Evolutionary conservation across 345 rosid genomes (phyloP), one percentile per base, ranked within the genome.

Genomic region (Excoecaria cochinchinensis): DNA sequence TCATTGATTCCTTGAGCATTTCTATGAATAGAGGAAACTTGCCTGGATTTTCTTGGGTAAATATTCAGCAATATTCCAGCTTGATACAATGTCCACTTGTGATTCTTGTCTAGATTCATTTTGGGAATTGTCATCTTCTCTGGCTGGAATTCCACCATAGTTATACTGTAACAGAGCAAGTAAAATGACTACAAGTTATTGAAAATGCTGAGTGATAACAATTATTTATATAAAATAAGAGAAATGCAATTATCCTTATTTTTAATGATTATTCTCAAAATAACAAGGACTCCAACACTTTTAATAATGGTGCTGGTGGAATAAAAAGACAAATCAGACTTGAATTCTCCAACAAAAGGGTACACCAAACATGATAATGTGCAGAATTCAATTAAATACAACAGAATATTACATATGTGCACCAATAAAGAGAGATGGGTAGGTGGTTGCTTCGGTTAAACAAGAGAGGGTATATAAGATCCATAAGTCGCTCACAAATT

Each of bases 21-120:
- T 40, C 38, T 50, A 31, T 72, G 4, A 6, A 13, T 47, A 40
- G 69, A 80, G 40, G 56, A 70, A 67, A 39, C 15, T 7, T 70
- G 89, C 98, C 90, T 90, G 91, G 82, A 95, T 85, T 82, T 88
- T 84, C 84, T 95, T 88, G 25, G 97, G 97, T 59, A 95, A 84
- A 76, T 78, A 83, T 71, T 90, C 91, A 55, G 95, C 91, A 77
- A 90, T 82, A 67, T 87, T 90, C 99, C 99, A 95, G 84, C 88
- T 89, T 74, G 97, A 92, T 57, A 91, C 92, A 84, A 95, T 91
- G 76, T 90, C 87, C 74, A 88, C 90, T 86, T 85, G 86, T 55
- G 86, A 74, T 68, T 87, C 84, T 38, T 87, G 89, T 71, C 39
- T 56, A 22, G 69, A 71, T 58, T 71, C 82, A 75, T 39, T 67